Percentiles rank a stretch among this genome's conserved stretches.
These are phyloP conservation scores for Alternaria novae-zelandiae DNA, from an alignment of 2,329 filamentous ascomycete species.

Conservation along the genomic window DNA sequence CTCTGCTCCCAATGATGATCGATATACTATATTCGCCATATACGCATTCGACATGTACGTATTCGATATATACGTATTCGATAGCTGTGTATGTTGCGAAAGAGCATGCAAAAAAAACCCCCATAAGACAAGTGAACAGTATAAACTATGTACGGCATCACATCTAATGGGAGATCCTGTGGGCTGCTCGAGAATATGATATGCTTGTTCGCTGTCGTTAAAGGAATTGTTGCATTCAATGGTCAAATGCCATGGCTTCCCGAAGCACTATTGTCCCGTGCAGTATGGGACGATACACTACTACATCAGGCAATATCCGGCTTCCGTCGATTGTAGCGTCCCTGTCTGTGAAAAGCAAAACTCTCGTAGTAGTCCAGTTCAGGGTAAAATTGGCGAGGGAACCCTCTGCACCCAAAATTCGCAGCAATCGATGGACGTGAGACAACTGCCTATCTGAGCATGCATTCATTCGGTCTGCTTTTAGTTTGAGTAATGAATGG, in stretches of 20 bases:
- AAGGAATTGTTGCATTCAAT: background rate
- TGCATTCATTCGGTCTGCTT: background rate
- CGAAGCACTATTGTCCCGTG: background rate
- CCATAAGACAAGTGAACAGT: background rate
- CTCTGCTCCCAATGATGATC: background rate
- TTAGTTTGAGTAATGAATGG: background rate
- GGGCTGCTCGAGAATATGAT: background rate
- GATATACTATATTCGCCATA: background rate
- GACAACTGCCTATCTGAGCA: background rate
- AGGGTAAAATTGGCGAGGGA: background rate
- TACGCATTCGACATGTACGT: background rate
- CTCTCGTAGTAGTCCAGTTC: background rate
- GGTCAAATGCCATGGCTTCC: background rate
- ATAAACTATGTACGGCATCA: background rate
- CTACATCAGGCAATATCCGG: background rate
- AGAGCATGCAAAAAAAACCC: background rate
- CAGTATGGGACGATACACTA: background rate
- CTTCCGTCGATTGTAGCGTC: background rate
- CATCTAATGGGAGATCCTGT: background rate
- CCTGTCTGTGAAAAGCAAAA: background rate
- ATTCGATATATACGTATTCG: background rate
- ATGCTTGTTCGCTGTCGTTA: background rate
- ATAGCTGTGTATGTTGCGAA: background rate
- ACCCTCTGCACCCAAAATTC: background rate
- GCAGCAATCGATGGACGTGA: background rate